Evolutionary conservation across 73 alveolate species (phyloP), one percentile per base, ranked within the genome.

Genomic region (Tetrahymena thermophila): DNA sequence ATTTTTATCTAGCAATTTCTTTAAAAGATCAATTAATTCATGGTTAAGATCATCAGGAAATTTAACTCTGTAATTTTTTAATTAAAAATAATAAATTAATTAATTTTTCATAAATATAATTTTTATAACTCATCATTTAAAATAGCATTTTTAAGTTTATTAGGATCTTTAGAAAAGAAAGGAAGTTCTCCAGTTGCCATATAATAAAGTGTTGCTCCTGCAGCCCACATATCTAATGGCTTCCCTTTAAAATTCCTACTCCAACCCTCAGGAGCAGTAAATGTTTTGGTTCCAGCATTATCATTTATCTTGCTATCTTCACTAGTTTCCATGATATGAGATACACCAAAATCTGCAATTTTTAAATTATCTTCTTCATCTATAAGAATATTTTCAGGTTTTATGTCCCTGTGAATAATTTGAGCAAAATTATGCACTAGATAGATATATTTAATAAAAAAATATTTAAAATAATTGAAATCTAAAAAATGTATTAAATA

Each of bases 151-250:
- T 94, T 95, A 15, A 95, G 38, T 50, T 95, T 94, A 35, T 35
- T 43, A 21, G 97, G 84, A 23, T 96, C 94, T 43, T 96, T 94
- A 31, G 96, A 42, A 85, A 93, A 71, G 94, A 97, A 97, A 10
- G 98, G 98, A 84, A 97, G 93, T 93, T 94, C 95, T 10, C 96
- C 96, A 93, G 95, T 95, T 23, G 97, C 96, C 97, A 97, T 96
- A 19, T 96, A 94, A 97, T 96, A 97, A 14, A 96, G 95, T 19
- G 98, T 97, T 28, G 96, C 98, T 35, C 98, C 98, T 28, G 96
- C 94, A n/a, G 98, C 98, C 98, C 98, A 97, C 35, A 97, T 96
- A 96, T 97, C 98, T 56, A 97, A 84, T 14, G 98, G 98, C 94
- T 95, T 96, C 1, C 98, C 98, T 84, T 95, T 96, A 93, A 94